Evolutionary conservation across 257 asterid genomes (phyloP).

Genomic region (Scutellaria baicalensis): DNA sequence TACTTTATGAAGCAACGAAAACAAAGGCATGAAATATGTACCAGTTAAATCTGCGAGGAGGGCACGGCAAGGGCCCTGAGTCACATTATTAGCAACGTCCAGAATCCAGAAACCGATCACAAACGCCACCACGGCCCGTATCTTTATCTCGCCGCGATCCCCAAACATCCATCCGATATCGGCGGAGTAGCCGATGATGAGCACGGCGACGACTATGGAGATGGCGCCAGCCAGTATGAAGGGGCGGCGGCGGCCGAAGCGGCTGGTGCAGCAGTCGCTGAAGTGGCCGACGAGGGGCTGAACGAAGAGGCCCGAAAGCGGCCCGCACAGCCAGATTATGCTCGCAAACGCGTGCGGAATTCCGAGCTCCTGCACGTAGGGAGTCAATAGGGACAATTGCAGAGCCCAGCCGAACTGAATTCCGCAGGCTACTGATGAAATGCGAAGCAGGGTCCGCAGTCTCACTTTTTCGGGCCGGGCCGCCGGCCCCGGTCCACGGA

Average conservation of each 20-base stretch:
- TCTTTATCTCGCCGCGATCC: slow-evolving; percentile 40
- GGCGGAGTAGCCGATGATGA: slow-evolving; percentile 61
- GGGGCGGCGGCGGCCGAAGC: slow-evolving; percentile 79
- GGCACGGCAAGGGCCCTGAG: slow-evolving; percentile 91
- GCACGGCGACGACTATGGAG: slow-evolving; percentile 57
- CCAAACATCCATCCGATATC: slow-evolving; percentile 75
- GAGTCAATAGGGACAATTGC: slow-evolving; percentile 64
- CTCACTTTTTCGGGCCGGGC: slow-evolving; percentile 24
- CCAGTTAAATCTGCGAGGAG: slow-evolving; percentile 87
- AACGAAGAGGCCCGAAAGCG: slow-evolving; percentile 75
- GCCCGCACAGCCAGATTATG: slow-evolving; percentile 88
- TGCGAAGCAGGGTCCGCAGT: slow-evolving; percentile 55
- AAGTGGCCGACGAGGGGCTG: slow-evolving; percentile 74
- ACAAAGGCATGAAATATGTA: slow-evolving; percentile 5
- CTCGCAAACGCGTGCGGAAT: slow-evolving; percentile 88
- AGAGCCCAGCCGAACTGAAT: slow-evolving; percentile 99
- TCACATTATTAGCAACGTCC: slow-evolving; percentile 79
- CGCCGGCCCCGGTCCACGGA: no score
- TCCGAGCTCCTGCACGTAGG: slow-evolving; percentile 86
- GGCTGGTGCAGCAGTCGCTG: slow-evolving; percentile 69
- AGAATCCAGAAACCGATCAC: slow-evolving; percentile 83
- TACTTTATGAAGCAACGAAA: not conserved
- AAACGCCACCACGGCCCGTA: slow-evolving; percentile 58
- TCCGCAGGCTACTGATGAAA: slow-evolving; percentile 81
- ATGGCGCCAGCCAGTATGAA: slow-evolving; percentile 59